Conservation (phyloP, 306 rosid genomes). For the Trichosanthes truncata region DNA sequence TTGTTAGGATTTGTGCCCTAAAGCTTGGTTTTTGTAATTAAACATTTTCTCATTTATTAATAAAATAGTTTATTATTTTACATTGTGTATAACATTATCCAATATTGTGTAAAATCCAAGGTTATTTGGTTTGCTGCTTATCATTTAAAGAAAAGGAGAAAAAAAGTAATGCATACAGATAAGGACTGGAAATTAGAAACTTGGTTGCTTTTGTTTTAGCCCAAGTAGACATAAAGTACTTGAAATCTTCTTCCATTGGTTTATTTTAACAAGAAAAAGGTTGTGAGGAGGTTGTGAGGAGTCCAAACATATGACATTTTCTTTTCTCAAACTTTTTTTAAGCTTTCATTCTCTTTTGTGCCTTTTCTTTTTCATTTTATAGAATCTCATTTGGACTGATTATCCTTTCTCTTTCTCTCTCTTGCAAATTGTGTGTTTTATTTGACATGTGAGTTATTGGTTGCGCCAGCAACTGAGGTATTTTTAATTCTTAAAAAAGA, state of each 20-base stretch:
- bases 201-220: slow-evolving; percentile 12
- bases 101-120: too few species aligned
- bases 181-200: slow-evolving; percentile 1
- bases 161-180: neutral
- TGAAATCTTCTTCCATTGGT: slow-evolving; percentile 17
- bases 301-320: slow-evolving; percentile 42
- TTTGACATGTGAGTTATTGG: slow-evolving; percentile 26
- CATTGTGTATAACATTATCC: too few species aligned
- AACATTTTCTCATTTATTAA: too few species aligned
- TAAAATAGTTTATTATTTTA: too few species aligned
- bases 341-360: slow-evolving; percentile 27
- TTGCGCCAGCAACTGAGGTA: slow-evolving; percentile 24
- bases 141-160: neutral
- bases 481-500: slow-evolving; percentile 18
- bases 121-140: too few species aligned
- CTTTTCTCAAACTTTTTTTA: slow-evolving; percentile 19
- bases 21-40: too few species aligned
- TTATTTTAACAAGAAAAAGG: slow-evolving; percentile 22
- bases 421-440: slow-evolving; percentile 6
- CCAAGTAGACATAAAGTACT: slow-evolving; percentile 17
- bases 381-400: slow-evolving; percentile 19
- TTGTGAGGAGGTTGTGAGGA: slow-evolving; percentile 17
- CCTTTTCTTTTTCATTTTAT: slow-evolving; percentile 14
- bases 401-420: slow-evolving; percentile 5
- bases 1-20: too few species aligned